These are phyloP conservation scores for Sugiyamaella chiloensis DNA, from an alignment of 805 yeast genomes.

Conservation along the genomic window DNA sequence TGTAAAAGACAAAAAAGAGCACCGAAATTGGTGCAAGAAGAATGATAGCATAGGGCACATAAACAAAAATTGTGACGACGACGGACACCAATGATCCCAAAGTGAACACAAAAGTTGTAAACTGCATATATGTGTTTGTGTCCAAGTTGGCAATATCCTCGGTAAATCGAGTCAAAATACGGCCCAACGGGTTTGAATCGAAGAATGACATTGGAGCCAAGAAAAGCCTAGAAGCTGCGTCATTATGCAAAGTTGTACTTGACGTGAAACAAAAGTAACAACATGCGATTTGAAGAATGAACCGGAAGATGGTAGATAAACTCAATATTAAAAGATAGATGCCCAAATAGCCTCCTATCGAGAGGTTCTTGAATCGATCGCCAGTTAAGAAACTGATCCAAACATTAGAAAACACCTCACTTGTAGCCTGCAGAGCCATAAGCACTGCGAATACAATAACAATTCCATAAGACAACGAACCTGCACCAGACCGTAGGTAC, in stretches of 20 bases:
- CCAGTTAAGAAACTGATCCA: constrained; percentile 75
- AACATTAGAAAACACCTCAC: constrained; percentile 57
- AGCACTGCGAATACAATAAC: constrained; percentile 32
- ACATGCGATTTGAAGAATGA: constrained; percentile 37
- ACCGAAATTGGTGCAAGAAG: constrained; percentile 52
- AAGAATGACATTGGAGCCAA: constrained; percentile 73
- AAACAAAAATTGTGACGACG: constrained; percentile 55
- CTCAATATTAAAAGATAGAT: constrained; percentile 44
- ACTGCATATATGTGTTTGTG: constrained; percentile 52
- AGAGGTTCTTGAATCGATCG: constrained; percentile 40
- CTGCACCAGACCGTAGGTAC: constrained; percentile 57
- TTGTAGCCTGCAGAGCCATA: constrained; percentile 44
- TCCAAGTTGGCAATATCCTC: constrained; percentile 76
- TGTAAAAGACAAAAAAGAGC: constrained; percentile 43
- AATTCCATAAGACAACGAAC: constrained; percentile 37
- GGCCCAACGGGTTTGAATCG: constrained; percentile 78
- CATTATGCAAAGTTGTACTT: constrained; percentile 51
- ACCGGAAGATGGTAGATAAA: constrained; percentile 43
- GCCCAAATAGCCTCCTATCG: constrained; percentile 58
- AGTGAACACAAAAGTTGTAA: constrained; percentile 51
- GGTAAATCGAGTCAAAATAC: constrained; percentile 74
- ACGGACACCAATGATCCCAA: constrained; percentile 53
- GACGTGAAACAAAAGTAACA: constrained; percentile 48
- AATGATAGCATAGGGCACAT: constrained; percentile 66
- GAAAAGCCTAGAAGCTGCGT: constrained; percentile 53